Evolutionary conservation across 306 rosid genomes (phyloP).

Genomic region (Gastrolobium bilobum): DNA sequence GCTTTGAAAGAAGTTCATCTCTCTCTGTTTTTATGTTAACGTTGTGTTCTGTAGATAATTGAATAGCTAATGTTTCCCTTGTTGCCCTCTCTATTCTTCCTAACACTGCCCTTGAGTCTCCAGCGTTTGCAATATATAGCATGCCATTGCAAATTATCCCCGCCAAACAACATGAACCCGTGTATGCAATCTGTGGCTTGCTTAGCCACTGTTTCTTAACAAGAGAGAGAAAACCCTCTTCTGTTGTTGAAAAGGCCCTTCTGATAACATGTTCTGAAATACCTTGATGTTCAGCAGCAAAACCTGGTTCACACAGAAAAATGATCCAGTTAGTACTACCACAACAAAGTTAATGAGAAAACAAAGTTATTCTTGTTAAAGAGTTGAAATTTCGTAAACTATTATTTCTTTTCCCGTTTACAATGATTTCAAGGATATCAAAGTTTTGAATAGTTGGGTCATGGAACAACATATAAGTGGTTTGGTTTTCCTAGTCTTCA

Average conservation of each 20-base stretch:
- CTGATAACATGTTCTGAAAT: conserved; percentile 71
- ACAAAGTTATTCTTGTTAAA: conserved; percentile 1
- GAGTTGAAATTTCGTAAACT: conserved; percentile 32
- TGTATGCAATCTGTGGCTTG: conserved; percentile 76
- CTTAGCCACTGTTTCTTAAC: conserved; percentile 77
- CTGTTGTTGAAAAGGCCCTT: conserved; percentile 78
- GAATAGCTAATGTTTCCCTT: conserved; percentile 72
- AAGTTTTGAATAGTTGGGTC: conserved; percentile 1
- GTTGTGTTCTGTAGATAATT: conserved; percentile 83
- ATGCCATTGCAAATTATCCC: conserved; percentile 78
- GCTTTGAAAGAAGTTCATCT: conserved; percentile 65
- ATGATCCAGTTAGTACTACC: background rate
- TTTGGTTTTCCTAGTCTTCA: conserved; percentile 10
- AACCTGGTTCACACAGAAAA: conserved; percentile 58
- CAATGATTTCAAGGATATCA: conserved; percentile 10
- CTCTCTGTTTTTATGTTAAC: conserved; percentile 76
- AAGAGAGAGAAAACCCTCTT: conserved; percentile 71
- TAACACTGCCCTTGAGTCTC: conserved; percentile 80
- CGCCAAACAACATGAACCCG: conserved; percentile 82
- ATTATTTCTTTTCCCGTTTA: too few species aligned
- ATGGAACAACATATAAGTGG: background rate
- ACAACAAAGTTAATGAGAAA: background rate
- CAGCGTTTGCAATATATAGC: conserved; percentile 76
- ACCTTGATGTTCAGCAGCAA: conserved; percentile 63
- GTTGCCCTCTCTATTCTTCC: conserved; percentile 75